A percentile compares a stretch with the other conserved stretches of the same genome.
Evolutionary conservation across 2,329 filamentous ascomycete genomes (phyloP).

Genomic region (Emmonsia crescens): DNA sequence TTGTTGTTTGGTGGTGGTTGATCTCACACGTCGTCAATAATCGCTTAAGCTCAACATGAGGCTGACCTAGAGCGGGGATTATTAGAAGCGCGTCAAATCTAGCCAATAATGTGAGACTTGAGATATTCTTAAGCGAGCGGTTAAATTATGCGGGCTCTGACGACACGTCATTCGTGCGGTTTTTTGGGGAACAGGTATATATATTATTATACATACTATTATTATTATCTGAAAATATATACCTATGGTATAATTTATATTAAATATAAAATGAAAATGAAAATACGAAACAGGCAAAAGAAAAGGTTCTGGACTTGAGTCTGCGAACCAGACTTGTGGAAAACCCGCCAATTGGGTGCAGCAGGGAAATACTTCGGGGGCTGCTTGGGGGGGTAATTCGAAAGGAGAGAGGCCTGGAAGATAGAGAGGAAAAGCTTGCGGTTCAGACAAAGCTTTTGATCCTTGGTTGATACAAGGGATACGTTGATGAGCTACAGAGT

Average conservation of each 20-base stretch:
- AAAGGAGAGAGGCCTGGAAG: background rate
- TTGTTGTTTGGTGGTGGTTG: background rate
- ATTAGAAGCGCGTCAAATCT: background rate
- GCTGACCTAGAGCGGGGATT: background rate
- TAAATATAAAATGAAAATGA: too few species aligned
- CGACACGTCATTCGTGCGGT: too few species aligned
- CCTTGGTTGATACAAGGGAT: too few species aligned
- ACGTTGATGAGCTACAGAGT: background rate
- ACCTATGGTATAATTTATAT: background rate
- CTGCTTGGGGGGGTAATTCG: too few species aligned
- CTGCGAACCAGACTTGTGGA: background rate
- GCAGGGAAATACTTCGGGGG: background rate
- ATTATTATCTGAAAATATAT: background rate
- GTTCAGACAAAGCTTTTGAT: background rate
- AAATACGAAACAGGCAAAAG: background rate
- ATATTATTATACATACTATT: too few species aligned
- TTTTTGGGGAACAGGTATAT: too few species aligned
- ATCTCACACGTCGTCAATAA: background rate
- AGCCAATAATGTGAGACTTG: background rate
- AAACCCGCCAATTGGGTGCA: too few species aligned
- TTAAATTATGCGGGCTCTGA: background rate
- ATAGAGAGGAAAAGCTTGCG: background rate
- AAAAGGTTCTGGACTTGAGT: background rate
- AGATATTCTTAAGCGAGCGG: background rate
- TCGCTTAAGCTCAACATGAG: background rate